phyloP scores from a whole-genome alignment of 805 yeast species.

The Starmerella geochares region DNA sequence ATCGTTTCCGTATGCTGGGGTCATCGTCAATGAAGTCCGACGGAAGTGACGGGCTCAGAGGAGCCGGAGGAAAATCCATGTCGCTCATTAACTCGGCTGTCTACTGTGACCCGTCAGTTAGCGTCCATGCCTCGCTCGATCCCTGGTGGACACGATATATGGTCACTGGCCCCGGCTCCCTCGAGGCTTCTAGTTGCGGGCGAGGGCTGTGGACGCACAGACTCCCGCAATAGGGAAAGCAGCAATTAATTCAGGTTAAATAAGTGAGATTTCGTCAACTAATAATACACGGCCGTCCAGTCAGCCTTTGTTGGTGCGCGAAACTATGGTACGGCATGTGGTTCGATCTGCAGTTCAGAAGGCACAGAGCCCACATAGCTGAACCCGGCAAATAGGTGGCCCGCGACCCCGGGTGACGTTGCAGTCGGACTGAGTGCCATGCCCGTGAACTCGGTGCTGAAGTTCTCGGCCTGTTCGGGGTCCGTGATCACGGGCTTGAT shows the following conservation, averaged over 20 bases:
- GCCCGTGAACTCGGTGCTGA: slow-evolving; percentile 66
- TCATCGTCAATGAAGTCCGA: slow-evolving; percentile 26
- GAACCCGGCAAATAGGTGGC: slow-evolving; percentile 23
- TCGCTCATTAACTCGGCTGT: slow-evolving; percentile 9
- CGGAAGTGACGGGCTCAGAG: slow-evolving; percentile 36
- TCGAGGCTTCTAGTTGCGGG: not conserved
- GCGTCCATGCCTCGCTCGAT: slow-evolving; percentile 4
- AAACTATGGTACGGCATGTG: not conserved
- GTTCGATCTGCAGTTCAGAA: slow-evolving; percentile 10
- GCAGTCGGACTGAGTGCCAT: slow-evolving; percentile 37
- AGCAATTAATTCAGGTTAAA: not conserved
- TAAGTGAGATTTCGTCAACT: not conserved
- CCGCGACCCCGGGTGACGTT: slow-evolving; percentile 3
- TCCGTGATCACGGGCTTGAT: slow-evolving; percentile 73
- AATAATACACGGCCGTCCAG: not conserved
- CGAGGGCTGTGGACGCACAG: not conserved
- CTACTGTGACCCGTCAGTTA: slow-evolving; percentile 5
- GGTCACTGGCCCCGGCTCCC: not conserved
- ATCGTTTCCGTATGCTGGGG: not conserved
- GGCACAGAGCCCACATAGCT: slow-evolving; percentile 25
- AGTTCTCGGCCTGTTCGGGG: slow-evolving; percentile 75
- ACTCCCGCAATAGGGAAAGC: not conserved
- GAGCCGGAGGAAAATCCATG: slow-evolving; percentile 28
- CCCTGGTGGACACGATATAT: not conserved
- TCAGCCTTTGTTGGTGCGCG: not conserved